These are phyloP conservation scores for Globisporangium cederbergense DNA, from an alignment of 352 stramenopile genomes.

Conservation along the genomic window DNA sequence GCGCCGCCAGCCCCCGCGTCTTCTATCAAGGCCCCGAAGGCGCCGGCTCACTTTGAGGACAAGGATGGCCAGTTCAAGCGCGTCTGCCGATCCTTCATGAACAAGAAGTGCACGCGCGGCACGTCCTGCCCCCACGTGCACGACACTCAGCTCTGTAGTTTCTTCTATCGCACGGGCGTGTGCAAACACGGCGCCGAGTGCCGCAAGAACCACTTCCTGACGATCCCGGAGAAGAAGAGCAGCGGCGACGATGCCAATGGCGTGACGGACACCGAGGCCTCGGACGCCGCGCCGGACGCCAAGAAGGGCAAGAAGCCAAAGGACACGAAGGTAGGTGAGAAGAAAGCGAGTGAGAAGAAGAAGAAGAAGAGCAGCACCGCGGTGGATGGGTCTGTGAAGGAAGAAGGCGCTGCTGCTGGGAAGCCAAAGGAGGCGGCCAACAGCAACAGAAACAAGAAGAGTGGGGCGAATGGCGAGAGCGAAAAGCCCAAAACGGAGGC, in stretches of 20 bases:
- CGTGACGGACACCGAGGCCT: not conserved
- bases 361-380: not conserved
- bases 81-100: constrained; percentile 61
- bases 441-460: constrained; percentile 27
- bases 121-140: constrained; percentile 45
- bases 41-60: constrained; percentile 42
- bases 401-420: not conserved
- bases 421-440: constrained; percentile 18
- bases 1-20: not conserved
- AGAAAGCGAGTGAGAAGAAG: constrained; percentile 8
- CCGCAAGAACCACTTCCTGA: constrained; percentile 57
- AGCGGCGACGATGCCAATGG: not conserved
- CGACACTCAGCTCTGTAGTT: constrained; percentile 43
- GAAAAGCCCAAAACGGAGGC: constrained; percentile 22
- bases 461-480: constrained; percentile 19
- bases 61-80: constrained; percentile 52
- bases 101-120: constrained; percentile 27
- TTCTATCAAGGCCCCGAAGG: constrained; percentile 10
- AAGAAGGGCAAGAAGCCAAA: constrained; percentile 24
- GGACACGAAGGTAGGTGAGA: constrained; percentile 17
- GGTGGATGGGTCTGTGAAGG: constrained; percentile 10
- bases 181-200: constrained; percentile 61
- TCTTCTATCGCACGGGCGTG: constrained; percentile 42
- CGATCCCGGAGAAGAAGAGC: constrained; percentile 4
- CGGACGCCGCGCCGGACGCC: not conserved